These are phyloP conservation scores for Datura wrightii DNA, from an alignment of 257 asterid genomes.

Conservation along the genomic window DNA sequence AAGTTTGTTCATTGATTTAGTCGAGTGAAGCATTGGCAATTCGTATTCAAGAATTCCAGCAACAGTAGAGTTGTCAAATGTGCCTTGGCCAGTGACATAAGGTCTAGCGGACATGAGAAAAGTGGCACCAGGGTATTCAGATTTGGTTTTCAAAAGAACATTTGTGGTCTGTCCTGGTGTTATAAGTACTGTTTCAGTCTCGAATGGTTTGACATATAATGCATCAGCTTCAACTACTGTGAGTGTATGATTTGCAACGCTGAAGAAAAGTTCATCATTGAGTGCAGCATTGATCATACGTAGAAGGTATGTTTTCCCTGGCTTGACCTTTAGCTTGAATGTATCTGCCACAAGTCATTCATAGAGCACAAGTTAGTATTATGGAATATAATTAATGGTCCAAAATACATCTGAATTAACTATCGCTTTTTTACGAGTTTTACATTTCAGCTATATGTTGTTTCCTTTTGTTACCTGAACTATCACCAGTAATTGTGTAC, in stretches of 20 bases:
- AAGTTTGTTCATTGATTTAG: constrained; percentile 24
- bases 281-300: constrained; percentile 54
- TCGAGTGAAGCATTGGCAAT: background rate
- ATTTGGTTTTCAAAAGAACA: constrained; percentile 49
- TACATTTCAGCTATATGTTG: no score
- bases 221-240: constrained; percentile 61
- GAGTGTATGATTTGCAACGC: constrained; percentile 53
- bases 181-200: constrained; percentile 47
- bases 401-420: no score
- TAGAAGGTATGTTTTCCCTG: constrained; percentile 46
- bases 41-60: constrained; percentile 55
- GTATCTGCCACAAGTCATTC: constrained; percentile 39
- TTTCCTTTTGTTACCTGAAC: no score
- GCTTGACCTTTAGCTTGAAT: constrained; percentile 40
- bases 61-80: constrained; percentile 59
- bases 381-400: background rate
- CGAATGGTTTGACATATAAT: constrained; percentile 51
- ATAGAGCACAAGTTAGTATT: background rate
- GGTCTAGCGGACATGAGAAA: constrained; percentile 49
- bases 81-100: constrained; percentile 49
- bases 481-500: no score
- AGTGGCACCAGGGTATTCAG: constrained; percentile 37
- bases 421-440: no score
- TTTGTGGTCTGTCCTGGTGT: constrained; percentile 61
- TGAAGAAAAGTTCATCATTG: constrained; percentile 51